Evolutionary conservation across 495 filamentous ascomycete genomes (phyloP), one percentile per base, ranked within the genome.

Genomic region (Penicillium subrubescens): DNA sequence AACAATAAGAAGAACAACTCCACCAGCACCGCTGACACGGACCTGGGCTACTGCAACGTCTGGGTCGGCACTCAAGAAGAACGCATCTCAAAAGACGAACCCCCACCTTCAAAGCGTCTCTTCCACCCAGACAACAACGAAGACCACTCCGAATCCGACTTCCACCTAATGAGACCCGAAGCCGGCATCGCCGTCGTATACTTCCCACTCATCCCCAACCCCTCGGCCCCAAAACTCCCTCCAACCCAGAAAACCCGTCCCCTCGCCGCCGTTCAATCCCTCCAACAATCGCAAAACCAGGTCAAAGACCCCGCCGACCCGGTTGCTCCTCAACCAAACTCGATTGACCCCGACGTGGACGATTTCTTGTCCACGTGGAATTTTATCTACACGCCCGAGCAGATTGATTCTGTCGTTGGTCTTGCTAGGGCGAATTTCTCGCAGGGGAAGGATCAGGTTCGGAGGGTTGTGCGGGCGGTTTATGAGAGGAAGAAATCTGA

Each of bases 311-410:
- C 67, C 5, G 56, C 62, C 19, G 44, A 67, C 17, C 75, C 71
- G 0, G 60, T 71, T 0, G 60, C 68, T 0, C 77, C 79, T 0
- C 86, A 88, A 21, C 90, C 94, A 1, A 83, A 83, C 7, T 90
- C 86, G 56, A 89, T 97, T 29, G 88, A 97, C 72, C 94, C 95
- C 0, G 85, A 89, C 37, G 86, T 82, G 14, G 87, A 85, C 61
- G 91, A 93, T 55, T 99, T 93, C 80, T 85, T 97, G 76, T 91
- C 87, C 67, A 99, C 95, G 1, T 98, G 95, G 95, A 99, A 97
- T 74, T 97, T 97, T 72, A 87, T 96, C 48, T 97, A 96, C 76
- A 93, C 90, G 37, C 90, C 93, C 0, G 85, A 92, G 60, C 88
- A 97, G 70, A 83, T 97, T 52, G 94, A 97, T 58, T 83, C 85